These are phyloP conservation scores for Alternaria tenuissima DNA, from an alignment of 2,329 filamentous ascomycete species.

Conservation along the genomic window DNA sequence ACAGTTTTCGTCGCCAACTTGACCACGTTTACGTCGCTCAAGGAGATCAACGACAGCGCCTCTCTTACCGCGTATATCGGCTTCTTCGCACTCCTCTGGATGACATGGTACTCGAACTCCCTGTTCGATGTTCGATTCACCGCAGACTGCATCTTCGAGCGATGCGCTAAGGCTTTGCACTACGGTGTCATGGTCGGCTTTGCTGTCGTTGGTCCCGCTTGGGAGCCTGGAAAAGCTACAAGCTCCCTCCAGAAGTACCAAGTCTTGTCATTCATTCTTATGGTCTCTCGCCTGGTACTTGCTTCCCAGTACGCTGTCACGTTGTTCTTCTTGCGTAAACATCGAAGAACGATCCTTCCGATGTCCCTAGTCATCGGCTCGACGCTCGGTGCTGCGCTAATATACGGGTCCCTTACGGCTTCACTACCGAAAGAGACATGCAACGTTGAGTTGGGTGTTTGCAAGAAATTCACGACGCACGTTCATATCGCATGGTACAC, in stretches of 20 bases:
- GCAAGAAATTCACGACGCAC: conserved; percentile 6
- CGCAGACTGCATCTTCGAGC: conserved; percentile 70
- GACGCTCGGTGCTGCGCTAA: conserved; percentile 44
- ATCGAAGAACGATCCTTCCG: conserved; percentile 41
- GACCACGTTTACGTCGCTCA: conserved; percentile 66
- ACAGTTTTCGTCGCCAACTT: conserved; percentile 57
- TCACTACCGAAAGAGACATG: conserved; percentile 31
- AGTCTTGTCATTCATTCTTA: conserved; percentile 49
- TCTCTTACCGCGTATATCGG: conserved; percentile 57
- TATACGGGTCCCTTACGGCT: conserved; percentile 35
- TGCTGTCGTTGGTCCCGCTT: conserved; percentile 63
- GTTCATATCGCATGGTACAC: conserved; percentile 52
- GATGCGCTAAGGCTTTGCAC: conserved; percentile 65
- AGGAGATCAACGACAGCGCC: conserved; percentile 63
- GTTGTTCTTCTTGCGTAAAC: conserved; percentile 43
- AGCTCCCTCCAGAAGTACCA: conserved; percentile 55
- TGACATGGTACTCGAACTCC: conserved; percentile 72
- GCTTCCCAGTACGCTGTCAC: conserved; percentile 51
- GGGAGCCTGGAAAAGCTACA: conserved; percentile 30
- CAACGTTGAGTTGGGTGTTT: not conserved
- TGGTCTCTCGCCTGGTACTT: conserved; percentile 49
- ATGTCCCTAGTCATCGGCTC: conserved; percentile 45
- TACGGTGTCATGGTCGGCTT: conserved; percentile 72
- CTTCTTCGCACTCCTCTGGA: conserved; percentile 69
- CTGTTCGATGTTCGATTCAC: conserved; percentile 73